A percentile compares a stretch with the other conserved stretches of the same genome.
Conservation (phyloP, 176 grass and related monocot species). For the Calamus simplicifolius region DNA sequence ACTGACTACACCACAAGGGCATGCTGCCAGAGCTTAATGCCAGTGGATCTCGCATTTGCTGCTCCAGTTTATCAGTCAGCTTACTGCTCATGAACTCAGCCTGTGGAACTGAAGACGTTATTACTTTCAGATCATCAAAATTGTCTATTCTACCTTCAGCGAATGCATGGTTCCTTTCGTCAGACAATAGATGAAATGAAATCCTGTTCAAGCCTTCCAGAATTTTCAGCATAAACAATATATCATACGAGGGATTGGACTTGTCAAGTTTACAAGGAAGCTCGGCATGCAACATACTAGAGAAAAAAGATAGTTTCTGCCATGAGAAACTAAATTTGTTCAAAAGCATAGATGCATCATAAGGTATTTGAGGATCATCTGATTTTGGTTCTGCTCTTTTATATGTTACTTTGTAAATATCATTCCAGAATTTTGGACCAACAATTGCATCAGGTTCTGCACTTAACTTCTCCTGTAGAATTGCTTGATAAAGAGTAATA, state of each 20-base stretch:
- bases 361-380: constrained; percentile 14
- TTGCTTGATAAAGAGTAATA: constrained; percentile 77
- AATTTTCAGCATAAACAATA: constrained; percentile 86
- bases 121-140: constrained; percentile 51
- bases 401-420: constrained; percentile 63
- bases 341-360: constrained; percentile 15
- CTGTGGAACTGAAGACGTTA: constrained; percentile 52
- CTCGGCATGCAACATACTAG: constrained; percentile 56
- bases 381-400: constrained; percentile 33
- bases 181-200: constrained; percentile 41
- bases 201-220: constrained; percentile 76
- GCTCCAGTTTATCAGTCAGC: constrained; percentile 95
- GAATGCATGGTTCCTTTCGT: constrained; percentile 57
- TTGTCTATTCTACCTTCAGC: constrained; percentile 47
- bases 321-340: constrained; percentile 42
- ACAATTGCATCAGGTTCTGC: constrained; percentile 73
- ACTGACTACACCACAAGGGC: constrained; percentile 81
- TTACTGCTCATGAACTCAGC: constrained; percentile 77
- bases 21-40: constrained; percentile 50
- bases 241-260: constrained; percentile 58
- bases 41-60: constrained; percentile 86
- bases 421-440: constrained; percentile 72
- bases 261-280: constrained; percentile 71
- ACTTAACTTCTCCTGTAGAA: constrained; percentile 65
- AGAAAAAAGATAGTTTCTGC: constrained; percentile 56